These are phyloP conservation scores for Phytophthora ramorum DNA, from an alignment of 352 stramenopile species.

Conservation along the genomic window DNA sequence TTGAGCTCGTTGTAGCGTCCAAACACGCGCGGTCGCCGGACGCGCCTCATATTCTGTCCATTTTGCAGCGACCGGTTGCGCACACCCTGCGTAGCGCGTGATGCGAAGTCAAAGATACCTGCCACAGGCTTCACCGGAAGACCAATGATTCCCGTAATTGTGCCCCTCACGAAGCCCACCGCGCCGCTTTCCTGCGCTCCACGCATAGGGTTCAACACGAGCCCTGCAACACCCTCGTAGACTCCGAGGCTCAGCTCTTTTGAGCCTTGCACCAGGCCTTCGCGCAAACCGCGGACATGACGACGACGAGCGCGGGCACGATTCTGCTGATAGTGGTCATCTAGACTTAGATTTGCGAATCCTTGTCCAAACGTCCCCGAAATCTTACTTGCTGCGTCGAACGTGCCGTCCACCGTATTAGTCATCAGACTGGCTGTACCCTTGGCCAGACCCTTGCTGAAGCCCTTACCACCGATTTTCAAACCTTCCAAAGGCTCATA, in stretches of 20 bases:
- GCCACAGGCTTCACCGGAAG: slow-evolving; percentile 88
- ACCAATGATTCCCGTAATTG: slow-evolving; percentile 88
- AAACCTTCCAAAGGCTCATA: slow-evolving; percentile 96
- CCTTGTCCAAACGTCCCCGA: slow-evolving; percentile 90
- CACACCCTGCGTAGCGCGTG: slow-evolving; percentile 84
- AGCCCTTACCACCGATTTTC: slow-evolving; percentile 87
- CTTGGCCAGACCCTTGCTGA: slow-evolving; percentile 88
- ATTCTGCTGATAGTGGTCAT: slow-evolving; percentile 90
- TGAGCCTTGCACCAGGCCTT: slow-evolving; percentile 86
- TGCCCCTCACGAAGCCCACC: slow-evolving; percentile 86
- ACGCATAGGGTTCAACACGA: slow-evolving; percentile 85
- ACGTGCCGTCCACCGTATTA: slow-evolving; percentile 89
- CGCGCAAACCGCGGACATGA: slow-evolving; percentile 80
- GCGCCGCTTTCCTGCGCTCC: slow-evolving; percentile 81
- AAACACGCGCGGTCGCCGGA: slow-evolving; percentile 86
- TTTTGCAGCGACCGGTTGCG: slow-evolving; percentile 86
- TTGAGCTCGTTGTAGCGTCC: slow-evolving; percentile 91
- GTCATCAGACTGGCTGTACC: slow-evolving; percentile 88
- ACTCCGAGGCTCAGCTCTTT: slow-evolving; percentile 86
- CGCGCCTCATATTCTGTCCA: slow-evolving; percentile 76
- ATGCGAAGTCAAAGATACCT: slow-evolving; percentile 92
- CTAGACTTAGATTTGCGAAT: slow-evolving; percentile 84
- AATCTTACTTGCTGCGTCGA: slow-evolving; percentile 90
- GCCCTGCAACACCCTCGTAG: slow-evolving; percentile 84
- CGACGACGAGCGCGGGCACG: slow-evolving; percentile 77